Conservation (phyloP, 371 early-diverging fungal genomes). For the Lichtheimia corymbifera region DNA sequence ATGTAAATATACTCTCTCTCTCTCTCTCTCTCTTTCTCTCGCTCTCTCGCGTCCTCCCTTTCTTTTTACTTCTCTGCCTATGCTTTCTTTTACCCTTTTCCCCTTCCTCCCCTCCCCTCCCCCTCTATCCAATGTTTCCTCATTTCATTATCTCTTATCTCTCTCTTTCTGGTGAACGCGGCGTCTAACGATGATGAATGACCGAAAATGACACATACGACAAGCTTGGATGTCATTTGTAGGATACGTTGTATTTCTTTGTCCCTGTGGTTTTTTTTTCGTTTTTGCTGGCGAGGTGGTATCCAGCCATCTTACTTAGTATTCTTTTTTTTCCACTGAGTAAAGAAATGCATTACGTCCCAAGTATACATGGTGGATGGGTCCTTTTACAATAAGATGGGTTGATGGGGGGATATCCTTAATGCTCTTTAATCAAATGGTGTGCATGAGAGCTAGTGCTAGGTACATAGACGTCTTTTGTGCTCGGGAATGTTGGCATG, state of each 20-base stretch:
- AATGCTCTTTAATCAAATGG: too few species aligned
- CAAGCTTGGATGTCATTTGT: background rate
- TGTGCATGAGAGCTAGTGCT: too few species aligned
- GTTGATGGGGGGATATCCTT: too few species aligned
- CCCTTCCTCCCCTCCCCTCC: background rate
- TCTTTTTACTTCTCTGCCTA: too few species aligned
- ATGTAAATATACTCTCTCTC: too few species aligned
- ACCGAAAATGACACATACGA: background rate
- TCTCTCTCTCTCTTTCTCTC: too few species aligned
- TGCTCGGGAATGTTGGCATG: too few species aligned
- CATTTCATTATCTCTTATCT: background rate
- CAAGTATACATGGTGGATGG: too few species aligned
- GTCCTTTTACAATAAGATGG: too few species aligned
- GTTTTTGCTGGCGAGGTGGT: background rate
- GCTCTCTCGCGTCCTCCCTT: too few species aligned
- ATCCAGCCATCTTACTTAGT: background rate
- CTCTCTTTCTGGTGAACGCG: background rate
- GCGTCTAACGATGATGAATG: background rate
- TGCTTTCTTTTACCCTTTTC: background rate
- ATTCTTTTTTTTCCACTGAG: conserved; percentile 1
- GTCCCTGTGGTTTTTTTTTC: background rate
- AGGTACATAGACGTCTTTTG: too few species aligned
- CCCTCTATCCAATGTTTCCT: background rate
- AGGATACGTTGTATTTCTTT: background rate
- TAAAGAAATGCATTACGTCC: background rate